Conservation (phyloP, 106 monocot genomes). For the Platanthera guangdongensis region DNA sequence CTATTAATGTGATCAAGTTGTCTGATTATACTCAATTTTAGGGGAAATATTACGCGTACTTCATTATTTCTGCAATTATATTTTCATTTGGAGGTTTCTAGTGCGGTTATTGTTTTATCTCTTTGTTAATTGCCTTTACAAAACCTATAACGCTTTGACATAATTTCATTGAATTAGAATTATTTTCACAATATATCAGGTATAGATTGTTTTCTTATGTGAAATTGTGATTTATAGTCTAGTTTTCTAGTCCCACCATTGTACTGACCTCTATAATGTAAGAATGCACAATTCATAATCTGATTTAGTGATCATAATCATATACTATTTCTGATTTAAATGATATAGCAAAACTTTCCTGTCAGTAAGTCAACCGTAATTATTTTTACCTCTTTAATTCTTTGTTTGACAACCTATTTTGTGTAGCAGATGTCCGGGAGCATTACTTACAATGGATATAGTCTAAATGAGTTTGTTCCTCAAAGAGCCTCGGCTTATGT, state of each 20-base stretch:
- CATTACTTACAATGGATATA: conserved; percentile 83
- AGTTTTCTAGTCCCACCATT: neutral
- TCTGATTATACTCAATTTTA: too few species aligned
- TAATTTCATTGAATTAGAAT: too few species aligned
- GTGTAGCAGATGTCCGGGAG: conserved; percentile 66
- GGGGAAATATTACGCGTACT: too few species aligned
- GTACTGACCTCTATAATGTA: neutral
- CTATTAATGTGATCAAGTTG: too few species aligned
- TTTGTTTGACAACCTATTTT: neutral
- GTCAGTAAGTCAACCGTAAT: neutral
- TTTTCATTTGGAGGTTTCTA: too few species aligned
- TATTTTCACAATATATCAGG: neutral
- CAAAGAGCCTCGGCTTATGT: conserved; percentile 99
- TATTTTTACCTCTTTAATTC: neutral
- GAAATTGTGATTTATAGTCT: neutral
- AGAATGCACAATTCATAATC: neutral
- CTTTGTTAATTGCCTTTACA: too few species aligned
- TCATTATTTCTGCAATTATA: too few species aligned
- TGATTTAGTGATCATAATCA: neutral
- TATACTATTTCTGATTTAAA: neutral
- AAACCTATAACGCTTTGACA: too few species aligned
- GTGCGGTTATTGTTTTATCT: too few species aligned
- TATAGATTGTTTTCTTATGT: neutral
- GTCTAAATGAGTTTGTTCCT: conserved; percentile 85
- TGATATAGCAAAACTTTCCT: neutral